These are phyloP conservation scores for Neocallimastix lanati DNA, from an alignment of 192 early-diverging fungal species.

Conservation along the genomic window DNA sequence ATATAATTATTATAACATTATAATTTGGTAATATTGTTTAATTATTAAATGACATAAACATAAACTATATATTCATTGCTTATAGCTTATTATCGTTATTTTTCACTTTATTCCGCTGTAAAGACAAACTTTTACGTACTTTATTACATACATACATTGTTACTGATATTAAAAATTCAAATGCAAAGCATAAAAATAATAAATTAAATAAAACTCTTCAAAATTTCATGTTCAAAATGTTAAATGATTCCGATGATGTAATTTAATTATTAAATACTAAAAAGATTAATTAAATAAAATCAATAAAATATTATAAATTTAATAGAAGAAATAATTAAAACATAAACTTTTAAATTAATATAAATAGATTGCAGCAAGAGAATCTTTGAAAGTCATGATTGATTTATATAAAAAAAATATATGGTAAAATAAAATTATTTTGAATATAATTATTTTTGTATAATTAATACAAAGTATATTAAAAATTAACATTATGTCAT, in stretches of 20 bases:
- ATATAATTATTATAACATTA: too few species aligned
- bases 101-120: constrained; percentile 87
- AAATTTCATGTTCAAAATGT: constrained; percentile 95
- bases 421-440: constrained; percentile 29
- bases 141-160: constrained; percentile 87
- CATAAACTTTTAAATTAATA: neutral
- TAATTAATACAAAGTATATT: too few species aligned
- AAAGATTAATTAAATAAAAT: too few species aligned
- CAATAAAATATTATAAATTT: too few species aligned
- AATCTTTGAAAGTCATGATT: constrained; percentile 91
- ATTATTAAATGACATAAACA: too few species aligned
- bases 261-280: too few species aligned
- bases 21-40: too few species aligned
- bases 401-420: constrained; percentile 91
- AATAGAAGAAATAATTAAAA: too few species aligned
- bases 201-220: constrained; percentile 94
- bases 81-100: constrained; percentile 64
- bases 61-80: too few species aligned
- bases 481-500: too few species aligned
- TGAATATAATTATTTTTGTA: too few species aligned
- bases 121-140: constrained; percentile 77
- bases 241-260: constrained; percentile 44
- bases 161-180: constrained; percentile 81
- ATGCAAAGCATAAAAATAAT: constrained; percentile 87
- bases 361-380: constrained; percentile 65